Conservation (phyloP, 2,329 filamentous ascomycete genomes). For the Stemphylium beticola region DNA sequence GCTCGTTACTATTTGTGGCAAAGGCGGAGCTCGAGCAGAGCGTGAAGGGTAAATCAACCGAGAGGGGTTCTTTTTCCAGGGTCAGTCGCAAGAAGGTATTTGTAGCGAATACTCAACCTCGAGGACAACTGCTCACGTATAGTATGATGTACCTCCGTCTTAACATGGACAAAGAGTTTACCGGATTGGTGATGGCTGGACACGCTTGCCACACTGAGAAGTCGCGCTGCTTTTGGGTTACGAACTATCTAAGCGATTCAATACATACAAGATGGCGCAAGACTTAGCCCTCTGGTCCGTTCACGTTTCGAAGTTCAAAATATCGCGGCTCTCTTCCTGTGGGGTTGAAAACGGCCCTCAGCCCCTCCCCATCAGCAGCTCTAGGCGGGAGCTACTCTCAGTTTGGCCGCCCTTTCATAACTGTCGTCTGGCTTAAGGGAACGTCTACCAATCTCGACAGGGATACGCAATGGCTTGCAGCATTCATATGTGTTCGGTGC, state of each 20-base stretch:
- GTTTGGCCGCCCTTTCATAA: slow-evolving; percentile 26
- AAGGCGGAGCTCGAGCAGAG: slow-evolving; percentile 32
- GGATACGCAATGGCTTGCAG: slow-evolving; percentile 30
- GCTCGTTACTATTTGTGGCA: slow-evolving; percentile 43
- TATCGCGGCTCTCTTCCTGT: slow-evolving; percentile 33
- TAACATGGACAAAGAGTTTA: slow-evolving; percentile 50
- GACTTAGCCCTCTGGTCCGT: slow-evolving; percentile 26
- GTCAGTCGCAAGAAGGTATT: slow-evolving; percentile 46
- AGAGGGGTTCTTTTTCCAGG: slow-evolving; percentile 47
- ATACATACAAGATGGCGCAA: slow-evolving; percentile 29
- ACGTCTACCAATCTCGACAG: slow-evolving; percentile 27
- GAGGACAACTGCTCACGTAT: slow-evolving; percentile 45
- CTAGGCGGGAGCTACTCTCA: slow-evolving; percentile 33
- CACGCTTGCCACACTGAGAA: slow-evolving; percentile 41
- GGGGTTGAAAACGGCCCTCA: slow-evolving; percentile 42
- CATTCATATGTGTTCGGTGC: slow-evolving; percentile 34
- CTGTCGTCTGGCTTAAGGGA: slow-evolving; percentile 14
- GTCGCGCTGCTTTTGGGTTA: slow-evolving; percentile 44
- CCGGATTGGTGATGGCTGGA: slow-evolving; percentile 46
- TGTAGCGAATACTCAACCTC: slow-evolving; percentile 46
- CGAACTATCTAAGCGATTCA: slow-evolving; percentile 26
- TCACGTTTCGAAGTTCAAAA: slow-evolving; percentile 33
- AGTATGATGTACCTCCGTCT: slow-evolving; percentile 41
- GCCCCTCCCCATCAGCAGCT: slow-evolving; percentile 31
- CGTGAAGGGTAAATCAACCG: slow-evolving; percentile 41